Percentiles rank a stretch among this genome's conserved stretches.
These are phyloP conservation scores for Ogataea pignaliae DNA, from an alignment of 805 yeast species.

Conservation along the genomic window DNA sequence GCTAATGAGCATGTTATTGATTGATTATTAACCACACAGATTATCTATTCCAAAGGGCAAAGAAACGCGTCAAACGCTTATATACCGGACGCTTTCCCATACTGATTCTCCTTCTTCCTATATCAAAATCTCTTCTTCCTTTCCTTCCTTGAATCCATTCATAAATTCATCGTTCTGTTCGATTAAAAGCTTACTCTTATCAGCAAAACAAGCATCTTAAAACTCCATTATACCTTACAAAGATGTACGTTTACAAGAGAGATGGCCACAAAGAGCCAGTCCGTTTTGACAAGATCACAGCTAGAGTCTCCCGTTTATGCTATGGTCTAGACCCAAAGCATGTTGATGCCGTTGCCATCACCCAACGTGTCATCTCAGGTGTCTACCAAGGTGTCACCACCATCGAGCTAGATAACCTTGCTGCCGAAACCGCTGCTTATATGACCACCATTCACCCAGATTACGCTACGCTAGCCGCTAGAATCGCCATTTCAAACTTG, in stretches of 20 bases:
- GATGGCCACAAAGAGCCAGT: slow-evolving; percentile 95
- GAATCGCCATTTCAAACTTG: slow-evolving; percentile 90
- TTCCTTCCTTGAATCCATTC: neutral
- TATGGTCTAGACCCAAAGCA: slow-evolving; percentile 89
- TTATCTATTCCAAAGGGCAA: neutral
- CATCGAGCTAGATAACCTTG: slow-evolving; percentile 68
- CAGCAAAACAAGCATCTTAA: neutral
- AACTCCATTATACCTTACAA: neutral
- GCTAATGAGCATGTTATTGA: too few relatives aligned
- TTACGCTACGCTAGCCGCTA: slow-evolving; percentile 90
- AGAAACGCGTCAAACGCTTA: neutral
- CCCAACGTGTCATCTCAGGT: slow-evolving; percentile 93
- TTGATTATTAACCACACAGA: too few relatives aligned
- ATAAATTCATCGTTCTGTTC: neutral
- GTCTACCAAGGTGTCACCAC: slow-evolving; percentile 97
- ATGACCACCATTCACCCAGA: slow-evolving; percentile 99
- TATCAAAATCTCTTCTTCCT: neutral
- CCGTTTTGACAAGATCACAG: slow-evolving; percentile 94
- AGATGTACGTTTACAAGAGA: slow-evolving; percentile 83
- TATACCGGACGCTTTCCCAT: neutral
- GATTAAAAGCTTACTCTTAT: neutral
- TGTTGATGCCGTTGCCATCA: slow-evolving; percentile 92
- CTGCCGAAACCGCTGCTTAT: slow-evolving; percentile 96
- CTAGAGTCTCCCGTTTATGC: slow-evolving; percentile 88
- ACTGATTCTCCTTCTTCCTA: neutral